phyloP scores from a whole-genome alignment of 108 stramenopile species.

The Asterionellopsis glacialis region DNA sequence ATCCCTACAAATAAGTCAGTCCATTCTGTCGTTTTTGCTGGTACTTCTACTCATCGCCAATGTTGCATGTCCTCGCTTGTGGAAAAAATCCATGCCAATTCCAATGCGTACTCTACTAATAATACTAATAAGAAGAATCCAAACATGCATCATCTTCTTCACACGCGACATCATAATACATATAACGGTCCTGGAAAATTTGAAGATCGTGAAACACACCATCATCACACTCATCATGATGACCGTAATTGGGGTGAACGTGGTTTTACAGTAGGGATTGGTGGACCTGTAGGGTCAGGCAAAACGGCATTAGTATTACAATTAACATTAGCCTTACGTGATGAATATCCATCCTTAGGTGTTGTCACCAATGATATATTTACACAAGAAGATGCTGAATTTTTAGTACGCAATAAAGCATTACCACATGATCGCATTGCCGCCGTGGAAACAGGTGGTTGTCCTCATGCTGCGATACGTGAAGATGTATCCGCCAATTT shows the following conservation, averaged over 20 bases:
- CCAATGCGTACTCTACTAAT: no score
- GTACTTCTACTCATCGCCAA: no score
- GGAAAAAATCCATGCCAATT: no score
- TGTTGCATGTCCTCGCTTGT: no score
- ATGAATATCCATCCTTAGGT: conserved; percentile 27
- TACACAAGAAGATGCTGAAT: conserved; percentile 97
- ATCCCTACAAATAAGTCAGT: no score
- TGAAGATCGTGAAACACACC: no score
- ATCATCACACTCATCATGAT: no score
- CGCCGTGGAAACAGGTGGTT: conserved; percentile 98
- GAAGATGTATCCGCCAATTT: conserved; percentile 97
- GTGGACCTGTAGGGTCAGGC: conserved; percentile 89
- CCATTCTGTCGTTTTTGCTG: no score
- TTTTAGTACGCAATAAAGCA: conserved; percentile 77
- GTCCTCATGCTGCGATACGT: conserved; percentile 95
- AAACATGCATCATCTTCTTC: no score
- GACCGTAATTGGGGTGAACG: conserved; percentile 14
- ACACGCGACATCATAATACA: no score
- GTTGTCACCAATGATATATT: conserved; percentile 99
- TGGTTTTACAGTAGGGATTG: conserved; percentile 91
- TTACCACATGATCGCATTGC: conserved; percentile 71
- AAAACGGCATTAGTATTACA: conserved; percentile 83
- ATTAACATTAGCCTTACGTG: conserved; percentile 24
- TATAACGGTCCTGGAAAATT: no score
- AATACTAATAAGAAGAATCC: no score